Conservation (phyloP, 768 basidiomycete species). For the Russula compacta region DNA sequence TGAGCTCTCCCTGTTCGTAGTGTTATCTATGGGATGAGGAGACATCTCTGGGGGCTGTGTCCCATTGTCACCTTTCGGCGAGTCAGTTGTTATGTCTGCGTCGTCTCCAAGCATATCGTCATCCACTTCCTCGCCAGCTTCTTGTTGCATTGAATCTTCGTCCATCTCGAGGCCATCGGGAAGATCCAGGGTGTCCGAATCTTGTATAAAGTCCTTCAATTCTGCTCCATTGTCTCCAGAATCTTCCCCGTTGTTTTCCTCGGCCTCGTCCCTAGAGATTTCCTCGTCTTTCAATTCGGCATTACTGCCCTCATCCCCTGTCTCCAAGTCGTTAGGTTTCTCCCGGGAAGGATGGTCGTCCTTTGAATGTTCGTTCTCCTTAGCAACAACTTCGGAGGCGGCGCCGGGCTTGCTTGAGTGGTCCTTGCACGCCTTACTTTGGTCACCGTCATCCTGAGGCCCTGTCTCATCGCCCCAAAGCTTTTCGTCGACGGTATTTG, state of each 20-base stretch:
- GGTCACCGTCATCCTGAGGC: constrained; percentile 41
- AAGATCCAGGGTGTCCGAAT: constrained; percentile 78
- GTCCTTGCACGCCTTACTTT: constrained; percentile 54
- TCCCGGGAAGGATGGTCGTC: constrained; percentile 28
- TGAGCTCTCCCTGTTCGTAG: neutral
- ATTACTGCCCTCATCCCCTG: constrained; percentile 23
- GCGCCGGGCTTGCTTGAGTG: constrained; percentile 41
- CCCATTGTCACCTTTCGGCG: constrained; percentile 14
- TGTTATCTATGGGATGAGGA: neutral
- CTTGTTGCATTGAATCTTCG: constrained; percentile 19
- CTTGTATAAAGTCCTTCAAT: constrained; percentile 67
- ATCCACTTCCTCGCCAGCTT: constrained; percentile 29
- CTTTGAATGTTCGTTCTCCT: constrained; percentile 45
- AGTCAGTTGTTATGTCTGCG: constrained; percentile 17
- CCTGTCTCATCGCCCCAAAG: constrained; percentile 86
- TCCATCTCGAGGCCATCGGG: constrained; percentile 78
- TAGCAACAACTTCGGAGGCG: constrained; percentile 67
- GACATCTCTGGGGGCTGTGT: neutral
- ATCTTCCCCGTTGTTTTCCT: constrained; percentile 33
- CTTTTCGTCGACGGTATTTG: constrained; percentile 86
- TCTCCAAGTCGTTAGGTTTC: constrained; percentile 24
- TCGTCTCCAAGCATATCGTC: constrained; percentile 18
- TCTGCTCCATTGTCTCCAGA: constrained; percentile 51
- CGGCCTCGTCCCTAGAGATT: constrained; percentile 23
- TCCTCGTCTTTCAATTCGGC: constrained; percentile 25